phyloP scores from a whole-genome alignment of 2,329 filamentous ascomycete species.

The Ceratocystis albifundus region DNA sequence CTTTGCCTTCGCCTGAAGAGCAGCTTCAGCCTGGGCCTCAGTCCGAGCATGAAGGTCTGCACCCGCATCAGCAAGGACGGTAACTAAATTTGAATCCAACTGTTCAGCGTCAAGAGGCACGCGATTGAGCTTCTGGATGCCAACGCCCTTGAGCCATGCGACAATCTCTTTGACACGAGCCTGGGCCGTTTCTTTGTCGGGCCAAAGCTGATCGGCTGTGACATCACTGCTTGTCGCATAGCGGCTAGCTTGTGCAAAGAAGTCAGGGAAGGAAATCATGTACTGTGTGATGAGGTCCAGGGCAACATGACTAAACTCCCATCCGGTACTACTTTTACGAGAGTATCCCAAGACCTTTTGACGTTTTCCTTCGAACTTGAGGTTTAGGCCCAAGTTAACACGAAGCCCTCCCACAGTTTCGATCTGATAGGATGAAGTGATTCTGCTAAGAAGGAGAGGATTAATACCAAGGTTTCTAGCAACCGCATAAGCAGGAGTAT shows the following conservation, averaged over 20 bases:
- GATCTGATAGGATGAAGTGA: constrained; percentile 88
- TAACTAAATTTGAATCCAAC: constrained; percentile 81
- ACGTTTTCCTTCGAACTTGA: constrained; percentile 94
- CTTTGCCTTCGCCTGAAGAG: neutral
- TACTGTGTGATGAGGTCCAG: constrained; percentile 72
- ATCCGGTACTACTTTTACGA: constrained; percentile 70
- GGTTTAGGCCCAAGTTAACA: constrained; percentile 82
- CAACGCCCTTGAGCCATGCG: constrained; percentile 81
- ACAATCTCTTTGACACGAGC: constrained; percentile 85
- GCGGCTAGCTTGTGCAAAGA: constrained; percentile 75
- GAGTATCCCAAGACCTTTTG: constrained; percentile 94
- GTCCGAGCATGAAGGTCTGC: constrained; percentile 35
- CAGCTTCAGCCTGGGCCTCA: neutral
- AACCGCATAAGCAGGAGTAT: constrained; percentile 80
- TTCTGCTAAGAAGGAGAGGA: constrained; percentile 81
- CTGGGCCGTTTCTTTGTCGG: constrained; percentile 56
- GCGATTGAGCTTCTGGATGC: constrained; percentile 83
- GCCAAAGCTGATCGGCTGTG: constrained; percentile 76
- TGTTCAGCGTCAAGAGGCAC: constrained; percentile 97
- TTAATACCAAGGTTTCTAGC: constrained; percentile 72
- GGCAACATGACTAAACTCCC: constrained; percentile 88
- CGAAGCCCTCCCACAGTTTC: constrained; percentile 64
- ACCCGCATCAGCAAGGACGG: constrained; percentile 63
- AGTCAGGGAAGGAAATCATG: constrained; percentile 89
- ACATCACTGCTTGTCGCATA: constrained; percentile 81